These are phyloP conservation scores for Ustilago tritici DNA, from an alignment of 1,284 basidiomycete species.

Conservation along the genomic window DNA sequence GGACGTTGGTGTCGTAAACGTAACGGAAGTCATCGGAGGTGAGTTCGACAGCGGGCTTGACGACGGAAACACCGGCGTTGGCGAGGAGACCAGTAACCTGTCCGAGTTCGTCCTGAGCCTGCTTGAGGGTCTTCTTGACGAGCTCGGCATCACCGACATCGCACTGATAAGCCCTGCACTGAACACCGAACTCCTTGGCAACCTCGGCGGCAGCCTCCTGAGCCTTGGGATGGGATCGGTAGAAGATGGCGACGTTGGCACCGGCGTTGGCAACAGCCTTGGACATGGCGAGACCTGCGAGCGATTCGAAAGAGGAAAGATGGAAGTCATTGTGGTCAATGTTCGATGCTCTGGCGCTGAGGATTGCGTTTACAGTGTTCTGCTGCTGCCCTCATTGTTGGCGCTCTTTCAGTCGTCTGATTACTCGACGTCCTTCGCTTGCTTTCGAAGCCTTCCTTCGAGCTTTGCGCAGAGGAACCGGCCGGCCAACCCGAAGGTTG, in stretches of 20 bases:
- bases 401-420: not conserved
- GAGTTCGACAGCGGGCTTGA: conserved; percentile 69
- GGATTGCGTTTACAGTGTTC: not conserved
- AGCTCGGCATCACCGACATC: conserved; percentile 66
- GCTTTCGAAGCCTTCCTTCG: not conserved
- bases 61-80: conserved; percentile 67
- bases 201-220: conserved; percentile 64
- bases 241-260: conserved; percentile 69
- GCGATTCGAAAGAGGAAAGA: not conserved
- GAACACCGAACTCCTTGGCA: conserved; percentile 66
- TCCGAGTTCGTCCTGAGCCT: conserved; percentile 64
- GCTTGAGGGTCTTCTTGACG: conserved; percentile 65
- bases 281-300: conserved; percentile 66
- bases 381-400: not conserved
- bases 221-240: conserved; percentile 68
- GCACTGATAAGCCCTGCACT: conserved; percentile 70
- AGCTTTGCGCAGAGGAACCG: not conserved
- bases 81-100: conserved; percentile 66
- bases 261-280: conserved; percentile 66
- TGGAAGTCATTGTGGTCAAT: not conserved
- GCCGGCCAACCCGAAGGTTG: not conserved
- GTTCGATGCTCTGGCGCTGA: not conserved
- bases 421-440: not conserved
- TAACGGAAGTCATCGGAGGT: conserved; percentile 67
- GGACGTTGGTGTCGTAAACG: conserved; percentile 69